Conservation (phyloP, 176 grass and related monocot genomes). For the Oryza meyeriana region DNA sequence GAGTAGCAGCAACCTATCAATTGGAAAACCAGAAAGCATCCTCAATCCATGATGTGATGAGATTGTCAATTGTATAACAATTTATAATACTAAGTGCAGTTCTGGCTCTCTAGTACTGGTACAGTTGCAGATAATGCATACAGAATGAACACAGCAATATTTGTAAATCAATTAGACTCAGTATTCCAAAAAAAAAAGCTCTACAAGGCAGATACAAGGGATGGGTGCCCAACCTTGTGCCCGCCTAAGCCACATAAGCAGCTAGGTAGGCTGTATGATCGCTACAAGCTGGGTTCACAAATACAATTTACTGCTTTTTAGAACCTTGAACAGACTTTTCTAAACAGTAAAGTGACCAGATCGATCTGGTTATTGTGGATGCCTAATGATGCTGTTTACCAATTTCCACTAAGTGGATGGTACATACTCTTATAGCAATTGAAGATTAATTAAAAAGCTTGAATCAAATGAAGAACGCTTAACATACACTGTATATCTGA, state of each 20-base stretch:
- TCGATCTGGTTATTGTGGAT: slow-evolving; percentile 2
- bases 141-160: not conserved
- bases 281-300: not conserved
- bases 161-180: not conserved
- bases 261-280: not conserved
- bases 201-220: not conserved
- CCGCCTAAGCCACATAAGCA: not conserved
- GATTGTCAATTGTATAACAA: slow-evolving; percentile 2
- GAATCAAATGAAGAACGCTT: slow-evolving; percentile 17
- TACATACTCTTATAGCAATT: not conserved
- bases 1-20: slow-evolving; percentile 78
- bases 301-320: not conserved
- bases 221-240: not conserved
- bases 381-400: not conserved
- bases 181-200: not conserved
- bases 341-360: not conserved
- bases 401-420: not conserved
- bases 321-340: not conserved
- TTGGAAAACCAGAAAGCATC: slow-evolving; percentile 22
- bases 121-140: slow-evolving; percentile 5
- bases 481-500: not conserved
- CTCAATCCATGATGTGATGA: slow-evolving; percentile 23
- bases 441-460: slow-evolving; percentile 10
- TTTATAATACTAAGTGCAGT: not conserved
- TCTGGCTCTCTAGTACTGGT: not conserved